Conservation (phyloP, 176 grass and related monocot genomes). For the Zizania latifolia region DNA sequence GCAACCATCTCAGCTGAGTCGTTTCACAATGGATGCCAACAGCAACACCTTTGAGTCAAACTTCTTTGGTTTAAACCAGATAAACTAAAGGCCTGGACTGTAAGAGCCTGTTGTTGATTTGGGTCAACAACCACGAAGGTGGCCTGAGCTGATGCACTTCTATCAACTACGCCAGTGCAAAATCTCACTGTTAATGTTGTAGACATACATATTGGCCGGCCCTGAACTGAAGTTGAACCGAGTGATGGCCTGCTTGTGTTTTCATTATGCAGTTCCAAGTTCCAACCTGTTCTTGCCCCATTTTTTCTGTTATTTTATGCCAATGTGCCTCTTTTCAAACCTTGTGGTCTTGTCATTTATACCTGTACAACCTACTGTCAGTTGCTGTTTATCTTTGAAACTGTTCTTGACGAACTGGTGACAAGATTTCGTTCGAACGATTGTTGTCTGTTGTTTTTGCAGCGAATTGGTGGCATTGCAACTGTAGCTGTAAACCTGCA, state of each 20-base stretch:
- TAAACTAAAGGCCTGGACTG: constrained; percentile 21
- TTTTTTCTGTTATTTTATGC: constrained; percentile 1
- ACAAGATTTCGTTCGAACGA: neutral
- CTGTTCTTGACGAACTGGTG: constrained; percentile 5
- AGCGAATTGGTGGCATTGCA: neutral
- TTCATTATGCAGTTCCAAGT: constrained; percentile 10
- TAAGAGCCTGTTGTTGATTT: neutral
- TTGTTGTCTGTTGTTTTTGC: neutral
- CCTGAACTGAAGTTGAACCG: constrained; percentile 17
- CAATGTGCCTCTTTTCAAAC: constrained; percentile 1
- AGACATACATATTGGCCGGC: constrained; percentile 2
- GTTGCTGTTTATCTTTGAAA: neutral
- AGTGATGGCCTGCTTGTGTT: constrained; percentile 26
- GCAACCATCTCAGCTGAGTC: constrained; percentile 25
- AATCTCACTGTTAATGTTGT: constrained; percentile 19
- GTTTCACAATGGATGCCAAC: constrained; percentile 33
- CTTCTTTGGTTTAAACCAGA: constrained; percentile 38
- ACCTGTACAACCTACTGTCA: constrained; percentile 5
- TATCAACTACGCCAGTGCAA: constrained; percentile 9
- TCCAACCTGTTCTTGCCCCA: constrained; percentile 11
- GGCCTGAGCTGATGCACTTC: neutral
- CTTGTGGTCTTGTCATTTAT: neutral
- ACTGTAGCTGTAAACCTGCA: neutral
- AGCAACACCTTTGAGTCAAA: constrained; percentile 32
- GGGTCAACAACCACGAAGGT: constrained; percentile 18